Base-by-base conservation (phyloP, 345 rosid species). In the Ceriops tagal region DNA sequence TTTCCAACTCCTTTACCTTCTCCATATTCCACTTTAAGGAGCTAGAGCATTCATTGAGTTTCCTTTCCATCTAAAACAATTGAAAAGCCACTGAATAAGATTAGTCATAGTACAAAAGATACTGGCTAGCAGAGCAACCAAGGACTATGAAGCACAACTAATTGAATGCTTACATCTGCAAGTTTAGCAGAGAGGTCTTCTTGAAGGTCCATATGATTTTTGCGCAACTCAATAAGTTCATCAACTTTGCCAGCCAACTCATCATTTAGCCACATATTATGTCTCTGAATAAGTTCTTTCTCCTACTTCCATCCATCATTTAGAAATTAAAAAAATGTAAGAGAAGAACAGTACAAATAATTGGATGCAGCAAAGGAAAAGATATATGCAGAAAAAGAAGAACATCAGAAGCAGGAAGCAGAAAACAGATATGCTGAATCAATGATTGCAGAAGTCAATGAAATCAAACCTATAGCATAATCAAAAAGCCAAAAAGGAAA, bases 281-380 rank as follows among this genome's bases (percentile, higher is more conserved):
- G 99, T 78, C 89, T 86, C 78, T 88, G 89, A 47, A 84, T 75
- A 70, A 95, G 92, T 67, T 95, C 99, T 78, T 95, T 95, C 85
- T 87, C 99, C 97, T 93, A 78, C 56, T 58, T 71, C 71, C 65
- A 80, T 66, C 46, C 72, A 69, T 68, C 78, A 47, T 71, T 53
- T 9, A 59, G 34, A 62, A 20, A 16, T 9, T 27, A 18, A 49
- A 46, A 63, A 19, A 26, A 31, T 31, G 0, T 5, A 24, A 43
- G 9, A 35, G 20, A 35, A 3, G 1, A 8, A 20, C 6, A 16
- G 3, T 37, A 30, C 31, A 57, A 30, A 4, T 8, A 46, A 20
- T 28, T 58, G 7, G 58, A 72, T 61, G 61, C 37, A 66, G 61
- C 22, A 35, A 24, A 24, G 18, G 49, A 43, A 43, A 43, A 11